A percentile compares a stretch with the other conserved stretches of the same genome.
phyloP scores from a whole-genome alignment of 768 basidiomycete species.

The Tulasnella sp. region DNA sequence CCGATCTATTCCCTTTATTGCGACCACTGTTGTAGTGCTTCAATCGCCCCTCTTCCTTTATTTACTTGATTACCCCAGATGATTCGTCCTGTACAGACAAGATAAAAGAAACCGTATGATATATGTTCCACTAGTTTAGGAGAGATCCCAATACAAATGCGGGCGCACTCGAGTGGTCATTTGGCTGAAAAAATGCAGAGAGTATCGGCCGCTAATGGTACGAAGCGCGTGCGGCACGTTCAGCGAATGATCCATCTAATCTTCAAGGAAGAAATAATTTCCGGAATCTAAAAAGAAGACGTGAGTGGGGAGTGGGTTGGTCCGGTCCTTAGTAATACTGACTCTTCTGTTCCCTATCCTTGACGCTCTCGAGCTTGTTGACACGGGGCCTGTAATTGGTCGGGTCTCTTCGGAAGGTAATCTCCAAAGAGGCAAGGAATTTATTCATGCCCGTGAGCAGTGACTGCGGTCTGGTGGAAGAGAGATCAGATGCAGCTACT shows the following conservation, averaged over 20 bases:
- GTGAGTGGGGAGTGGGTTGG: background rate
- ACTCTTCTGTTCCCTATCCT: slow-evolving; percentile 87
- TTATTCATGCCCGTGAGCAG: slow-evolving; percentile 96
- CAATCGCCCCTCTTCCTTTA: background rate
- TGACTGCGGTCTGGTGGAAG: slow-evolving; percentile 70
- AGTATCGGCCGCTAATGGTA: background rate
- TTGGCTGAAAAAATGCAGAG: background rate
- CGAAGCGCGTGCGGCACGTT: background rate
- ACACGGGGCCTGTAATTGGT: slow-evolving; percentile 88
- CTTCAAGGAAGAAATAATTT: slow-evolving; percentile 92
- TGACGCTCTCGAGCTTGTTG: slow-evolving; percentile 78
- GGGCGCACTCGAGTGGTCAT: background rate
- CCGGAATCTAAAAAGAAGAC: slow-evolving; percentile 52
- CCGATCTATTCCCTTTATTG: background rate
- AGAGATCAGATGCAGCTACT: background rate
- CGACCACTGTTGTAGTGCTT: background rate
- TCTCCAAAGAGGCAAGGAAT: slow-evolving; percentile 91
- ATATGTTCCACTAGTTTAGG: background rate
- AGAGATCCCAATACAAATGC: background rate
- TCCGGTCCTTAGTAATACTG: slow-evolving; percentile 16
- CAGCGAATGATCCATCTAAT: slow-evolving; percentile 32
- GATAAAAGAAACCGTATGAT: background rate
- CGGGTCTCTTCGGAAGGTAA: slow-evolving; percentile 97
- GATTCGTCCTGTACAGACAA: background rate
- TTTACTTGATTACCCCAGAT: background rate